phyloP scores from a whole-genome alignment of 148 eudicot genomes.

The Silene uniflora region DNA sequence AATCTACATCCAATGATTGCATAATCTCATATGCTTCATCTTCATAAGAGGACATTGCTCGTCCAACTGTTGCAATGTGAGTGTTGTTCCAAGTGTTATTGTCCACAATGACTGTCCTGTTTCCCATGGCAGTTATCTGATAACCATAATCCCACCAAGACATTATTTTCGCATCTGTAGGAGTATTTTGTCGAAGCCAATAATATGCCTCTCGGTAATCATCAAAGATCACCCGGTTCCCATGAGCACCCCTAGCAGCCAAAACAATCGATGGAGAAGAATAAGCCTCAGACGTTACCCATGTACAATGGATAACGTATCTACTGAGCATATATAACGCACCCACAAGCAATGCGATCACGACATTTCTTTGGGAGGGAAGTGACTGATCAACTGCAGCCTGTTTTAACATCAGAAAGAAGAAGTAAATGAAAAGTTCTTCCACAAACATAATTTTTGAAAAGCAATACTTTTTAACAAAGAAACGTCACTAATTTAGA shows the following conservation, averaged over 20 bases:
- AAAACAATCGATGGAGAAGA: conserved; percentile 97
- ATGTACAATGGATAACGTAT: conserved; percentile 88
- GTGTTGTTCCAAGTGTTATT: conserved; percentile 99
- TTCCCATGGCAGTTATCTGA: conserved; percentile 99
- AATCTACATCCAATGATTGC: conserved; percentile 92
- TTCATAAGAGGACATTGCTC: conserved; percentile 97
- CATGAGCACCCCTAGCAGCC: conserved; percentile 93
- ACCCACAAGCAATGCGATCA: conserved; percentile 83
- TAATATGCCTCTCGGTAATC: conserved; percentile 98
- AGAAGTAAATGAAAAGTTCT: not conserved
- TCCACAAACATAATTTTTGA: not conserved
- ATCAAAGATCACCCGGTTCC: conserved; percentile 89
- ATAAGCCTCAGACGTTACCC: conserved; percentile 99
- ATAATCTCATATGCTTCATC: conserved; percentile 96
- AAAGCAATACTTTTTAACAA: not conserved
- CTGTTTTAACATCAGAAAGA: conserved; percentile 37
- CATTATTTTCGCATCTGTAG: conserved; percentile 92
- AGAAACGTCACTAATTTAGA: not conserved
- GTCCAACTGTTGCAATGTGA: conserved; percentile 97
- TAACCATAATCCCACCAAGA: conserved; percentile 99
- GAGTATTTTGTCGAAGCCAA: conserved; percentile 96
- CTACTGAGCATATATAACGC: conserved; percentile 88
- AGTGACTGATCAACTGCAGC: conserved; percentile 72
- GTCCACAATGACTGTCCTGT: conserved; percentile 95
- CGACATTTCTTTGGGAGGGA: conserved; percentile 79